Percentiles rank a stretch among this genome's conserved stretches.
Evolutionary conservation across 306 rosid genomes (phyloP).

Genomic region (barrel medic (Medicago truncatula)): DNA sequence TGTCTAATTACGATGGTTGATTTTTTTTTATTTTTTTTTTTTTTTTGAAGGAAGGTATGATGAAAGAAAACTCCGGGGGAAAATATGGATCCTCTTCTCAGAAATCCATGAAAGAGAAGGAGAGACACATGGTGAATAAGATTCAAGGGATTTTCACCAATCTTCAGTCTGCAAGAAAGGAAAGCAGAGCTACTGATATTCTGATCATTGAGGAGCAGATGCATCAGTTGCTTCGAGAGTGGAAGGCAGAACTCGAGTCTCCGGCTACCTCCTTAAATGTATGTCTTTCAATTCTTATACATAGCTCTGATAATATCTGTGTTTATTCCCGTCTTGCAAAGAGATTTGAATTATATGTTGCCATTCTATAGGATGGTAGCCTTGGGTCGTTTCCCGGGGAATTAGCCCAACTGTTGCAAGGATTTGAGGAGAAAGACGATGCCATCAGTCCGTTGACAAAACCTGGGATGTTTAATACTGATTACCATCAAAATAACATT

Average conservation of each 20-base stretch:
- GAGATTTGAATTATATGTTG: slow-evolving; percentile 39
- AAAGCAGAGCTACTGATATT: slow-evolving; percentile 68
- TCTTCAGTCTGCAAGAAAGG: slow-evolving; percentile 87
- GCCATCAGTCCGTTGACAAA: slow-evolving; percentile 87
- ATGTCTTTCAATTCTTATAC: slow-evolving; percentile 32
- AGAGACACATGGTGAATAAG: slow-evolving; percentile 79
- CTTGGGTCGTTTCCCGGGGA: slow-evolving; percentile 79
- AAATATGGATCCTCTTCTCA: slow-evolving; percentile 72
- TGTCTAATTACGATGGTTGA: no score
- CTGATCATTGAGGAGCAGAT: slow-evolving; percentile 80
- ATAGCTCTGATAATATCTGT: not conserved
- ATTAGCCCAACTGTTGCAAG: slow-evolving; percentile 75
- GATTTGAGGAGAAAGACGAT: slow-evolving; percentile 81
- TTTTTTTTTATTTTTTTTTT: not conserved
- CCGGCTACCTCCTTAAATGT: slow-evolving; percentile 76
- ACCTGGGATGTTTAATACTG: slow-evolving; percentile 55
- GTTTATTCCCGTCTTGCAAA: slow-evolving; percentile 21
- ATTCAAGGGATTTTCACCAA: slow-evolving; percentile 75
- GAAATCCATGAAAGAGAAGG: slow-evolving; percentile 79
- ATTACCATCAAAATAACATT: slow-evolving; percentile 56
- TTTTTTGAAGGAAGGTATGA: slow-evolving; percentile 46
- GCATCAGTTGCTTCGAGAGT: slow-evolving; percentile 89
- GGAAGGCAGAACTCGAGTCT: slow-evolving; percentile 89
- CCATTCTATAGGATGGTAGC: slow-evolving; percentile 71
- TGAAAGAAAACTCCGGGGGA: slow-evolving; percentile 67